A percentile compares a stretch with the other conserved stretches of the same genome.
Conservation (phyloP, 2,329 filamentous ascomycete species). For the Fusarium abutilonis region DNA sequence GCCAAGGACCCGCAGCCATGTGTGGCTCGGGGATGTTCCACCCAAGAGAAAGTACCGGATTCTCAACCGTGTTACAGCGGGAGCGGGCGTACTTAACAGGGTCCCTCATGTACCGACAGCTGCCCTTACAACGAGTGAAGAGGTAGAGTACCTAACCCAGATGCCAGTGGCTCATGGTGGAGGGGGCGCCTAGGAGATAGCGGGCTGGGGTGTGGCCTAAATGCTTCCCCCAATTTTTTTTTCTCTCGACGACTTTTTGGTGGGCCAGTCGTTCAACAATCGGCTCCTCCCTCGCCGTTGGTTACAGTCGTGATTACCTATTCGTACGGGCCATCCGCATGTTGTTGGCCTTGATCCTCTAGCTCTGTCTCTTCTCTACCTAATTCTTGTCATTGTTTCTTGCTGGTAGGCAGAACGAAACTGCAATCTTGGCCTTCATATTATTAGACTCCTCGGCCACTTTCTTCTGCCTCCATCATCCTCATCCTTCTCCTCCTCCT, state of each 20-base stretch:
- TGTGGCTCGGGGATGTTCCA: conserved; percentile 43
- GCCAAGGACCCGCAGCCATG: conserved; percentile 44
- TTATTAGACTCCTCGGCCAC: conserved; percentile 39
- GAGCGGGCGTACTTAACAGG: conserved; percentile 25
- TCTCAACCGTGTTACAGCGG: conserved; percentile 37
- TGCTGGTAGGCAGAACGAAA: conserved; percentile 44
- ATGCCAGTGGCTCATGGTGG: conserved; percentile 25
- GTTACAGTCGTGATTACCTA: conserved; percentile 46
- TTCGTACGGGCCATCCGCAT: conserved; percentile 40
- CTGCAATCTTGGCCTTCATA: conserved; percentile 40
- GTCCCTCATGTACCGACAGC: conserved; percentile 38
- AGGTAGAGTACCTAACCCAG: conserved; percentile 20
- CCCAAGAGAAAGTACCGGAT: conserved; percentile 40
- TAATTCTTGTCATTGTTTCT: conserved; percentile 41
- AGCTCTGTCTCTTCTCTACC: conserved; percentile 36
- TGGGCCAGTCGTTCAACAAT: conserved; percentile 53
- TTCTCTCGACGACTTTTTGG: conserved; percentile 47
- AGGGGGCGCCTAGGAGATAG: conserved; percentile 28
- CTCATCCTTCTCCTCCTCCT: conserved; percentile 23
- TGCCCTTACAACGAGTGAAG: conserved; percentile 22
- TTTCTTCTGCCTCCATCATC: conserved; percentile 42
- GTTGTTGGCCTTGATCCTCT: conserved; percentile 30
- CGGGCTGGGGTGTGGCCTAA: conserved; percentile 36
- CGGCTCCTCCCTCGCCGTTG: conserved; percentile 44
- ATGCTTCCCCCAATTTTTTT: conserved; percentile 51